phyloP scores from a whole-genome alignment of 2,329 filamentous ascomycete genomes.

The Colletotrichum chlorophyti region DNA sequence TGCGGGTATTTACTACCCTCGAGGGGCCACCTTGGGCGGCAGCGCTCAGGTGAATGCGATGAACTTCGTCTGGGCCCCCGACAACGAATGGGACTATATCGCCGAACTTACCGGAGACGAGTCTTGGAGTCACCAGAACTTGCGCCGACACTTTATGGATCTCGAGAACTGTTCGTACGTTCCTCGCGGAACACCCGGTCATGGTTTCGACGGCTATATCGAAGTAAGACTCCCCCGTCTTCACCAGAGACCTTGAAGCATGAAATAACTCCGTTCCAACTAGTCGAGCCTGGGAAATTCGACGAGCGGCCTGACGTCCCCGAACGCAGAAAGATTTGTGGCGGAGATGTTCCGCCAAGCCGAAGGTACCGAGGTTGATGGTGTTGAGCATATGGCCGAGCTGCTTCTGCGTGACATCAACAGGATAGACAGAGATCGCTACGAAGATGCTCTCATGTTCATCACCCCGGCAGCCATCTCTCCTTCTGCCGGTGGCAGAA shows the following conservation, averaged over 20 bases:
- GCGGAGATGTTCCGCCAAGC: conserved; percentile 8
- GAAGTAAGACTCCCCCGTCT: no score
- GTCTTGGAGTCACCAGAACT: conserved; percentile 55
- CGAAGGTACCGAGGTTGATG: conserved; percentile 4
- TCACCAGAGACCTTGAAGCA: no score
- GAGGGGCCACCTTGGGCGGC: conserved; percentile 36
- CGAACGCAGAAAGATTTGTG: background rate
- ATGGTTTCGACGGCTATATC: conserved; percentile 59
- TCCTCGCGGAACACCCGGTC: conserved; percentile 46
- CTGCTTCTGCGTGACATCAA: conserved; percentile 20
- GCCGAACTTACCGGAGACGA: conserved; percentile 55
- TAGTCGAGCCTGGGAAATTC: conserved; percentile 31
- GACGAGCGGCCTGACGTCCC: background rate
- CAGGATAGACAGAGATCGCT: conserved; percentile 27
- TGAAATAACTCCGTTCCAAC: no score
- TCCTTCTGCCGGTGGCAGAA: background rate
- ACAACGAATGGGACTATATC: conserved; percentile 57
- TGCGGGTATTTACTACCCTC: conserved; percentile 35
- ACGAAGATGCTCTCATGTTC: conserved; percentile 29
- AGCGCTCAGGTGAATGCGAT: conserved; percentile 46
- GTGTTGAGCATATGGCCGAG: conserved; percentile 31
- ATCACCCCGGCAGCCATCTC: conserved; percentile 3
- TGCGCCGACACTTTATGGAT: conserved; percentile 55
- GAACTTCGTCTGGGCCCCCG: conserved; percentile 55
- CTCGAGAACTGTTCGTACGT: no score